phyloP scores from a whole-genome alignment of 345 rosid genomes.

The Euphorbia tirucalli region DNA sequence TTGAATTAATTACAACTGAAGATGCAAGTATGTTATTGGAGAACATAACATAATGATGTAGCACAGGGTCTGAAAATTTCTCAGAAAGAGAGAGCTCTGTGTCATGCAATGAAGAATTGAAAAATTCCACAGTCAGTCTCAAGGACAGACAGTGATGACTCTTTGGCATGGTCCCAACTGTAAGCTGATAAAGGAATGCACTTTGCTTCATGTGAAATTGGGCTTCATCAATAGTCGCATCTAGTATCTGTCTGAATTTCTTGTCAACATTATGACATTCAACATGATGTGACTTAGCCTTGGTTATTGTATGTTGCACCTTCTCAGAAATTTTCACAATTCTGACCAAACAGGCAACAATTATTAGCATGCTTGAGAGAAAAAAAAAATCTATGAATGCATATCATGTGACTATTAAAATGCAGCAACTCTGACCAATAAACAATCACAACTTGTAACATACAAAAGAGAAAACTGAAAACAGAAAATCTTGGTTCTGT shows the following conservation, averaged over 20 bases:
- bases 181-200: constrained; percentile 53
- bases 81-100: constrained; percentile 40
- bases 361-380: constrained; percentile 5
- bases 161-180: constrained; percentile 36
- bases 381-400: not conserved
- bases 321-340: constrained; percentile 58
- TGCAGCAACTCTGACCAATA: not conserved
- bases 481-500: not conserved
- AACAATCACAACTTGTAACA: constrained; percentile 4
- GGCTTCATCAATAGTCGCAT: constrained; percentile 88
- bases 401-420: not conserved
- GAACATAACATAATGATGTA: constrained; percentile 28
- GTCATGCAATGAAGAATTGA: constrained; percentile 35
- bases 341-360: constrained; percentile 40
- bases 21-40: constrained; percentile 32
- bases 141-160: constrained; percentile 34
- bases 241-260: constrained; percentile 88
- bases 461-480: constrained; percentile 3
- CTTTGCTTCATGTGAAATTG: constrained; percentile 80
- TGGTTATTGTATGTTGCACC: constrained; percentile 67
- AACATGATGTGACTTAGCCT: constrained; percentile 62
- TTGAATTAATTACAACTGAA: constrained; percentile 37
- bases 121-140: constrained; percentile 34
- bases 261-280: constrained; percentile 91
- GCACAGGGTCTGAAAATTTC: constrained; percentile 40